Conservation (phyloP, 345 rosid species). For the Psidium guajava region DNA sequence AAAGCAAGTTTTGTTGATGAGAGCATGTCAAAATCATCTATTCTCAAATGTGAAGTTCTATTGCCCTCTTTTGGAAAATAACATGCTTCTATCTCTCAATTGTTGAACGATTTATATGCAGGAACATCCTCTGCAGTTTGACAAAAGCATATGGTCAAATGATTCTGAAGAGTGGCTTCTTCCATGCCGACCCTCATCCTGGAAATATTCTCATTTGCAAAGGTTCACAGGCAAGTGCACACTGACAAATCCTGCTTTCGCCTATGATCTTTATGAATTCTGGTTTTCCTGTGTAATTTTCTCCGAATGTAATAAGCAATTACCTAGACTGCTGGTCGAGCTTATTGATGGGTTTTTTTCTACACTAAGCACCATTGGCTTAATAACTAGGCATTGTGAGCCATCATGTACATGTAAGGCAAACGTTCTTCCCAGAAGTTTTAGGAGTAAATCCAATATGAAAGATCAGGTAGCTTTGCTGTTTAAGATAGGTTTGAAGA, state of each 20-base stretch:
- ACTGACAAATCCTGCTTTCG: neutral
- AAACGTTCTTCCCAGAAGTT: neutral
- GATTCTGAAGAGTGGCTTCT: conserved; percentile 93
- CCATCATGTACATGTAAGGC: neutral
- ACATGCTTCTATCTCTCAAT: neutral
- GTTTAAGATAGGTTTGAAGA: neutral
- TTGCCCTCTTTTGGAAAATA: neutral
- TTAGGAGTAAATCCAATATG: neutral
- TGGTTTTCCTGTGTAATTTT: neutral
- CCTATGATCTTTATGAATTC: neutral
- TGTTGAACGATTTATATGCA: conserved; percentile 14
- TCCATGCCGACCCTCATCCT: conserved; percentile 98
- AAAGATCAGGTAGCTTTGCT: neutral
- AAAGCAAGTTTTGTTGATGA: neutral
- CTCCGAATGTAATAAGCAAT: neutral
- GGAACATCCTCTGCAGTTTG: conserved; percentile 76
- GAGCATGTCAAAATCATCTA: neutral
- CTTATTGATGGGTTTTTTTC: neutral
- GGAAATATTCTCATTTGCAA: conserved; percentile 89
- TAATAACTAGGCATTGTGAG: neutral
- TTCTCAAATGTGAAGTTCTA: neutral
- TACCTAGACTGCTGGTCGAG: neutral
- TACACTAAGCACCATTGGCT: neutral
- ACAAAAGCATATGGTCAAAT: conserved; percentile 88
- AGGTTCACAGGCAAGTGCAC: conserved; percentile 74